Evolutionary conservation across 2,329 filamentous ascomycete species (phyloP).

Genomic region (Cordyceps fumosorosea): DNA sequence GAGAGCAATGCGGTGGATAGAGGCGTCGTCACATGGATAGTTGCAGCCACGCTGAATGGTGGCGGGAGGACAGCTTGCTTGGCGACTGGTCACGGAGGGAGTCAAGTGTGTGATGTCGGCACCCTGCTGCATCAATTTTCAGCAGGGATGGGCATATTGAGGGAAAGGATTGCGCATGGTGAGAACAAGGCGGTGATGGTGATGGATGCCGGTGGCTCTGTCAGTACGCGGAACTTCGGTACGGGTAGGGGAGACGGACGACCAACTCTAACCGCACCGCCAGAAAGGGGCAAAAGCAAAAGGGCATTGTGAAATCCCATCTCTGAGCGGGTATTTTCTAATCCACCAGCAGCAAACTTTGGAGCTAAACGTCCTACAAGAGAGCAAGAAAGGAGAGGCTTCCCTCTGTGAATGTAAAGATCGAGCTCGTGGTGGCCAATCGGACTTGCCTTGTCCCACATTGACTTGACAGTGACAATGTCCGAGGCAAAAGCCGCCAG

Average conservation of each 20-base stretch:
- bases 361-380: not conserved
- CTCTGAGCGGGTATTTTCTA: not conserved
- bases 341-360: too few relatives aligned
- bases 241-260: not conserved
- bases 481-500: not conserved
- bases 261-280: not conserved
- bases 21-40: not conserved
- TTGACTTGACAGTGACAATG: too few relatives aligned
- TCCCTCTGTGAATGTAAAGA: not conserved
- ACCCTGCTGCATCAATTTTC: not conserved
- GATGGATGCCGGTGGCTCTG: not conserved
- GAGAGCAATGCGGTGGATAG: not conserved
- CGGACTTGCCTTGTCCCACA: not conserved
- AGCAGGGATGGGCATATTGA: not conserved
- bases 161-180: not conserved
- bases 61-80: not conserved
- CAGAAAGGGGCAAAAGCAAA: not conserved
- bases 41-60: not conserved
- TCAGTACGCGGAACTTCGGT: not conserved
- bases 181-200: not conserved
- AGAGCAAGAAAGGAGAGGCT: not conserved
- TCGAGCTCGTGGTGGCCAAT: constrained; percentile 1
- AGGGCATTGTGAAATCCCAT: not conserved
- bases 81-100: not conserved
- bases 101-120: not conserved